Conservation (phyloP, 2,329 filamentous ascomycete species). For the Botryotinia convoluta region DNA sequence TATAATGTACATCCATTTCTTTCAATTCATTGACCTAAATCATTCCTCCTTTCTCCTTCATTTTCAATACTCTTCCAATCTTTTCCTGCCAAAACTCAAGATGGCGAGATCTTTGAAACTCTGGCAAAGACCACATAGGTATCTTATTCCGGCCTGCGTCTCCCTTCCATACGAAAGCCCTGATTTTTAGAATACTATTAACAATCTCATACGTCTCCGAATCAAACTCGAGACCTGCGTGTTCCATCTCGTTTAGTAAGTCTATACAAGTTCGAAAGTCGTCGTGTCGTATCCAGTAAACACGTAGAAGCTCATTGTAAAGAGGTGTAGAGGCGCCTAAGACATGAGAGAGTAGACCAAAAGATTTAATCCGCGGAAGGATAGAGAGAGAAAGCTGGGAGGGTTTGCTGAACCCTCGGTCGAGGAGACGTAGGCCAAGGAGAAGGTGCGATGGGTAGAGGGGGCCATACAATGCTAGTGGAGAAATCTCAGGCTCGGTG, state of each 20-base stretch:
- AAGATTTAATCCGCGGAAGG: constrained; percentile 63
- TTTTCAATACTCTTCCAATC: constrained; percentile 24
- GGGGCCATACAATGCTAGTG: constrained; percentile 57
- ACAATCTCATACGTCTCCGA: constrained; percentile 36
- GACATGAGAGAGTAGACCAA: constrained; percentile 68
- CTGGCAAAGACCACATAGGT: constrained; percentile 34
- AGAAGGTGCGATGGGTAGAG: constrained; percentile 63
- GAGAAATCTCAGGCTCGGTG: constrained; percentile 22
- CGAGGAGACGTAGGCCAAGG: constrained; percentile 55
- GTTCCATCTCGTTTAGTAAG: constrained; percentile 38
- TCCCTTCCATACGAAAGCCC: constrained; percentile 24
- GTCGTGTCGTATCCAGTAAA: constrained; percentile 60
- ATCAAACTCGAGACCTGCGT: constrained; percentile 35
- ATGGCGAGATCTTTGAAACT: constrained; percentile 28
- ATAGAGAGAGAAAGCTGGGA: constrained; percentile 60
- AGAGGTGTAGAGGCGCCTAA: constrained; percentile 68
- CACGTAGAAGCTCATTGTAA: constrained; percentile 63
- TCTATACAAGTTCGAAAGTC: constrained; percentile 42
- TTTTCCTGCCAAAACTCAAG: constrained; percentile 32
- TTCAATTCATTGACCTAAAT: background rate
- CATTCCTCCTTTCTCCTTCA: constrained; percentile 11
- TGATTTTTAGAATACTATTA: constrained; percentile 27
- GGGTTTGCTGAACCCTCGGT: constrained; percentile 53
- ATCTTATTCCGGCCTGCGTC: constrained; percentile 27
- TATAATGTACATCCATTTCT: background rate